Base-by-base conservation (phyloP, 805 yeast genomes). In the Saturnispora bothae region DNA sequence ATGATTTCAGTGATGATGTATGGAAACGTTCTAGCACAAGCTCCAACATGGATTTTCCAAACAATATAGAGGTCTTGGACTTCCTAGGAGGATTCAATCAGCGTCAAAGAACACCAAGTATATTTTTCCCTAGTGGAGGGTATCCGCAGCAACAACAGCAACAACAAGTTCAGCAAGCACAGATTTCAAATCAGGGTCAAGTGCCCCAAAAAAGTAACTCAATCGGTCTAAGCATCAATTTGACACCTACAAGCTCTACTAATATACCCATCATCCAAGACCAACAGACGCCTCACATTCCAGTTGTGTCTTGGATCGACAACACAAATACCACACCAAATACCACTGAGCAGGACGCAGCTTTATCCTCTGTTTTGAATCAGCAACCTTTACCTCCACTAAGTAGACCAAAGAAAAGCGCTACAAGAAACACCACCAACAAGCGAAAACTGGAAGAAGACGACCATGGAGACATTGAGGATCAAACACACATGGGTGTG, bases 1-100 rank as follows among this genome's bases (percentile, higher is more conserved):
- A 42, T 21, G 57, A 56, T 6, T 43, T 55, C n/a, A 48, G 28
- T 23, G 40, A 38, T 12, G 40, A 38, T 15, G 21, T 38, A 3
- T 38, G 40, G 40, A 38, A 38, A 32, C 26, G 40, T n/a, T 28
- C 25, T 5, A 18, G 28, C 16, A 19, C 31, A 20, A 19, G 21
- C 18, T 27, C 34, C 9, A 32, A 36, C 12, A 21, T 20, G 23
- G 21, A 22, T 10, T 22, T 22, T 10, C n/a, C n/a, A n/a, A 22
- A 22, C 25, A 22, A 22, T 10, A 22, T 22, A 9, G 31, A 34
- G 19, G 5, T 26, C 14, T n/a, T 26, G 8, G 31, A 34, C 15
- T 34, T 26, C 26, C 3, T 32, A 21, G 20, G 36, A 13, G 15
- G 33, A 13, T 26, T 18, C n/a, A 12, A 12, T 14, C 33, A 30